Evolutionary conservation across 345 rosid genomes (phyloP).

Genomic region (Gossypium australe): DNA sequence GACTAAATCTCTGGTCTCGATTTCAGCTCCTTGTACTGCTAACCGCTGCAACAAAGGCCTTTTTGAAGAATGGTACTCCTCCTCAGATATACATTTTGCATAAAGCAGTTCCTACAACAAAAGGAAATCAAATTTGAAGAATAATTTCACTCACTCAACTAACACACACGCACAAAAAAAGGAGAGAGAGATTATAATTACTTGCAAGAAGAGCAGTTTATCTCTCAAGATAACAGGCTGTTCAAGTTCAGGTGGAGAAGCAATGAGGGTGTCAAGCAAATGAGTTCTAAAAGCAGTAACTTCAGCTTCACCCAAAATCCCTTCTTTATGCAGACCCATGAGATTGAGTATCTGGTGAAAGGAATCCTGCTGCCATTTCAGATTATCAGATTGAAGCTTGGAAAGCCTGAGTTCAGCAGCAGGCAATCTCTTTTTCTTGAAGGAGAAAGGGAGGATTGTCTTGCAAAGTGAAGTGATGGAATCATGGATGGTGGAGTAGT

Average conservation of each 20-base stretch:
- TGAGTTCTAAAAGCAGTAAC: constrained; percentile 53
- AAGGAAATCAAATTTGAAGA: neutral
- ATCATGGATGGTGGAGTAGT: constrained; percentile 70
- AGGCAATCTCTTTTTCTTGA: constrained; percentile 48
- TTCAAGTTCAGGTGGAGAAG: constrained; percentile 48
- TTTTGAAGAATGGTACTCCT: constrained; percentile 67
- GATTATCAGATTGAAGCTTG: constrained; percentile 65
- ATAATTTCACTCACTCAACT: neutral
- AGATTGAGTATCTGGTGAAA: constrained; percentile 67
- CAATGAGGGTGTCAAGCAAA: constrained; percentile 54
- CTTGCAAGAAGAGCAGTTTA: constrained; percentile 74
- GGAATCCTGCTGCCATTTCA: constrained; percentile 82
- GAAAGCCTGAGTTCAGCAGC: constrained; percentile 48
- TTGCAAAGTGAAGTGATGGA: constrained; percentile 79
- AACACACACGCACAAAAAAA: neutral
- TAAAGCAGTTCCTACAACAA: constrained; percentile 50
- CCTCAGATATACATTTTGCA: constrained; percentile 62
- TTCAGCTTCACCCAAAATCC: constrained; percentile 48
- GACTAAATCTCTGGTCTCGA: constrained; percentile 51
- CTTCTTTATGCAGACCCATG: constrained; percentile 67
- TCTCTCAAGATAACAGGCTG: constrained; percentile 50
- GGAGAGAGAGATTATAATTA: neutral
- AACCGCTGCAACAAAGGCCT: constrained; percentile 65
- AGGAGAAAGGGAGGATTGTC: constrained; percentile 62
- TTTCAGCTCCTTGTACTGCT: constrained; percentile 70